phyloP scores from a whole-genome alignment of 495 filamentous ascomycete genomes.

The Cercophora sp. region DNA sequence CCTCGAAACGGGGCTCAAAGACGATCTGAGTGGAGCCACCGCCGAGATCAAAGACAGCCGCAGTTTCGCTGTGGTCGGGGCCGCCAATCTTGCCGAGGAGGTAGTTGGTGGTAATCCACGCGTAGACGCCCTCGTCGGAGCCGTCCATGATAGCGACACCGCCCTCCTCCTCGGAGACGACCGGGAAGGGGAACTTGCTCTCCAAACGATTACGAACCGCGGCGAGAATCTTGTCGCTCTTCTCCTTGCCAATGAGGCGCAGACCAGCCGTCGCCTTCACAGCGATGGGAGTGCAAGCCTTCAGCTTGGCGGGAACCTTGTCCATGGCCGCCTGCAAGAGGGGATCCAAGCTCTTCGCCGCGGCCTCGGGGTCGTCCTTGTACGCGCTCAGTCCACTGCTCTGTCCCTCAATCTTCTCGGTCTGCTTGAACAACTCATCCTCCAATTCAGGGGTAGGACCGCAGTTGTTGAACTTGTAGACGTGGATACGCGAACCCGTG shows the following conservation, averaged over 20 bases:
- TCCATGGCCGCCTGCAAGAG: conserved; percentile 81
- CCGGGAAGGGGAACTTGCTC: conserved; percentile 86
- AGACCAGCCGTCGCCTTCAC: conserved; percentile 96
- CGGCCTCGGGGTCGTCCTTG: conserved; percentile 75
- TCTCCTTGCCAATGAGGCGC: conserved; percentile 75
- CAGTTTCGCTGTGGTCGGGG: conserved; percentile 82
- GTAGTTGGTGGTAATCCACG: conserved; percentile 99
- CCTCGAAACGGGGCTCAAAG: conserved; percentile 90
- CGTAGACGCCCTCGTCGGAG: conserved; percentile 93
- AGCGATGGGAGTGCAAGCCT: conserved; percentile 82
- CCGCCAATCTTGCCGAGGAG: conserved; percentile 95
- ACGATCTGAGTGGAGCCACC: conserved; percentile 98
- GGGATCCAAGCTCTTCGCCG: conserved; percentile 82
- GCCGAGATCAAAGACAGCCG: conserved; percentile 92
- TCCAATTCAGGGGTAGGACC: conserved; percentile 93
- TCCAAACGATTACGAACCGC: conserved; percentile 83
- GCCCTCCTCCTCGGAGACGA: conserved; percentile 75
- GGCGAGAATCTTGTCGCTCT: conserved; percentile 76
- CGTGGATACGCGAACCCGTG: conserved; percentile 95
- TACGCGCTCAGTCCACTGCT: conserved; percentile 83
- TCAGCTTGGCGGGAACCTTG: conserved; percentile 79
- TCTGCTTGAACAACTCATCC: conserved; percentile 82
- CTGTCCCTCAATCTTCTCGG: conserved; percentile 65
- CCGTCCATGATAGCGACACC: conserved; percentile 97
- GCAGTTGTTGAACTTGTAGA: conserved; percentile 99